Evolutionary conservation across 2,329 filamentous ascomycete species (phyloP), one percentile per base, ranked within the genome.

Genomic region (Cytospora chrysosperma): DNA sequence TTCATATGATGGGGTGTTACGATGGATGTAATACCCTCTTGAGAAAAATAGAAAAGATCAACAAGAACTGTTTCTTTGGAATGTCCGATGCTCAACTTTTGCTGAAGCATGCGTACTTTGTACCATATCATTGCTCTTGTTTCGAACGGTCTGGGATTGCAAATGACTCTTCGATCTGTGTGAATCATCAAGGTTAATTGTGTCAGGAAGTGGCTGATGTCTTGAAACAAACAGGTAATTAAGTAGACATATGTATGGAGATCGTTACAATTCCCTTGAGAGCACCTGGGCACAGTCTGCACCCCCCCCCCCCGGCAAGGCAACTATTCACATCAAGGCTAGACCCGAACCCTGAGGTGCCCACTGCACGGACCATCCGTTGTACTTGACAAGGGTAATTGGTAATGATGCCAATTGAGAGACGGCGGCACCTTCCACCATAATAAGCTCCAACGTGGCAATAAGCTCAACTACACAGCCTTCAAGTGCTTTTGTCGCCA

Each of bases 381-480:
- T 47, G 43, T 24, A n/a, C 43, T 47, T 47, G 43, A 13, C 15
- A 26, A 50, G n/a, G 50, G 34, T 34, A 54, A 34, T 54, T 34
- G 59, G 59, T 55, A 55, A 61, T 55, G 43, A 47, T 47, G 43
- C 43, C 43, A 24, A n/a, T 34, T 58, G 49, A 27, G 62, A 62
- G 63, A 65, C 54, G 53, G 50, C 61, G 30, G 55, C 51, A 61
- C 51, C 59, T 55, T 32, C 43, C 9, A 26, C 27, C 8, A 49
- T 32, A 47, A 32, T 47, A 54, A 60, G 60, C 64, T 65, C 57
- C 65, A 67, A 70, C 68, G 66, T n/a, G n/a, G n/a, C n/a, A n/a
- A n/a, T n/a, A n/a, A n/a, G n/a, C n/a, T n/a, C n/a, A n/a, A n/a
- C 67, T 67, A 68, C 69, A 70, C 63, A 68, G 67, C 65, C 64